A percentile compares a stretch with the other conserved stretches of the same genome.
These are phyloP conservation scores for Penicillium desertorum DNA, from an alignment of 495 filamentous ascomycete species.

Conservation along the genomic window DNA sequence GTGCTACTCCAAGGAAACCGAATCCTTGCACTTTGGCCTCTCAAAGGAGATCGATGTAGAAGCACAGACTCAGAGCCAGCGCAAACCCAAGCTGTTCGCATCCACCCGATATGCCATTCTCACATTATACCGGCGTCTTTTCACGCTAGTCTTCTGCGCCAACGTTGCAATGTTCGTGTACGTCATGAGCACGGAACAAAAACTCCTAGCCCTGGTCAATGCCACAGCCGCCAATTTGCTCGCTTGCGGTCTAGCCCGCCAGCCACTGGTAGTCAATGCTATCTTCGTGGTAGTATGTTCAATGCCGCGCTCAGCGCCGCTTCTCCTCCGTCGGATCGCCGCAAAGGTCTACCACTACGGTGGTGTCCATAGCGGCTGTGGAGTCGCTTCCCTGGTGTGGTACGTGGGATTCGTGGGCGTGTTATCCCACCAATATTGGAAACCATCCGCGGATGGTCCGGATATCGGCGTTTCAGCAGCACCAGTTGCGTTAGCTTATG, in stretches of 20 bases:
- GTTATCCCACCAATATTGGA: slow-evolving; percentile 49
- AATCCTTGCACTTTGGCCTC: slow-evolving; percentile 6
- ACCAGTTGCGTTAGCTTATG: slow-evolving; percentile 38
- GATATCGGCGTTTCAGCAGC: slow-evolving; percentile 28
- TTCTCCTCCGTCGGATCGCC: slow-evolving; percentile 60
- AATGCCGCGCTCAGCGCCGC: slow-evolving; percentile 60
- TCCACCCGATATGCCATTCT: slow-evolving; percentile 41
- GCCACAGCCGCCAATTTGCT: slow-evolving; percentile 54
- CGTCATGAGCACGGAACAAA: slow-evolving; percentile 39
- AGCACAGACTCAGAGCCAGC: slow-evolving; percentile 28
- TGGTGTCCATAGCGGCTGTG: slow-evolving; percentile 72
- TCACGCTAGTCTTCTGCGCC: slow-evolving; percentile 50
- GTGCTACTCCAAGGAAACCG: slow-evolving; percentile 30
- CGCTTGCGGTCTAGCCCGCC: slow-evolving; percentile 62
- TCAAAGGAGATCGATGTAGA: slow-evolving; percentile 36
- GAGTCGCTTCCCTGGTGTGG: slow-evolving; percentile 67
- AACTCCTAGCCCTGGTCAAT: slow-evolving; percentile 43
- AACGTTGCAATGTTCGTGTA: slow-evolving; percentile 53
- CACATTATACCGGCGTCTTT: slow-evolving; percentile 53
- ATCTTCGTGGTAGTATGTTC: slow-evolving; percentile 61
- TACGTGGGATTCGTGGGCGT: slow-evolving; percentile 58
- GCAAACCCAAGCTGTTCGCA: slow-evolving; percentile 34
- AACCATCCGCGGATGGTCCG: slow-evolving; percentile 17
- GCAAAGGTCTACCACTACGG: slow-evolving; percentile 78
- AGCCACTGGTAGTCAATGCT: slow-evolving; percentile 73